Base-by-base conservation (phyloP, 306 rosid species). In the Cucurbita ficifolia region DNA sequence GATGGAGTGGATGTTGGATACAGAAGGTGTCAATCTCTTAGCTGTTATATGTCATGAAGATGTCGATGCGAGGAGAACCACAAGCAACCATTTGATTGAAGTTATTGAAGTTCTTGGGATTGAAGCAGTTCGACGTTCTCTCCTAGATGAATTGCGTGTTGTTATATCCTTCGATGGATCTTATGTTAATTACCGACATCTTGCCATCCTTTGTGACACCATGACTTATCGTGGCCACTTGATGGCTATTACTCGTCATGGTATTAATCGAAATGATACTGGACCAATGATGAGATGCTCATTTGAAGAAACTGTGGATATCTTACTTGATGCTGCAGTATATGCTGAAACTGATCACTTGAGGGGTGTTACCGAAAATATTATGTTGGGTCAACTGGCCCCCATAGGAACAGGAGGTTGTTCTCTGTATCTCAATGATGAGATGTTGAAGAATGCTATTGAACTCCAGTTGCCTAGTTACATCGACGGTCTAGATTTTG, bases 241-340 rank as follows among this genome's bases (percentile, higher is more conserved):
- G 86, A 95, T 95, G 99, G 96, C 99, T 72, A 95, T 95, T 63
- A 95, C 99, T 4, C 99, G 99, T 45, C 99, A 95, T 75, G 99
- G 99, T 29, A 95, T 95, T 70, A 95, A 95, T 70, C 48, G 97
- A 52, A 95, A 95, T 77, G 99, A 95, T 73, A 95, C 97, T 8
- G 99, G 99, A 18, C 99, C 99, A 19, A 91, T 95, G 99, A 95
- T 95, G 99, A 86, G 99, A 71, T 95, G 99, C 82, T 95, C 99
- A 11, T 95, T 95, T 78, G 99, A 95, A 81, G 97, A 91, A 81
- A 89, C 99, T 3, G 99, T 95, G 78, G 99, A 95, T 81, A 91
- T 95, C 89, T 92, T 95, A 33, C 92, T 91, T 67, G 99, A 91
- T 79, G 99, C 99, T 73, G 96, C 99, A 2, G 97, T 95, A 24